phyloP scores from a whole-genome alignment of 768 basidiomycete species.

The Trametes cinnabarina region DNA sequence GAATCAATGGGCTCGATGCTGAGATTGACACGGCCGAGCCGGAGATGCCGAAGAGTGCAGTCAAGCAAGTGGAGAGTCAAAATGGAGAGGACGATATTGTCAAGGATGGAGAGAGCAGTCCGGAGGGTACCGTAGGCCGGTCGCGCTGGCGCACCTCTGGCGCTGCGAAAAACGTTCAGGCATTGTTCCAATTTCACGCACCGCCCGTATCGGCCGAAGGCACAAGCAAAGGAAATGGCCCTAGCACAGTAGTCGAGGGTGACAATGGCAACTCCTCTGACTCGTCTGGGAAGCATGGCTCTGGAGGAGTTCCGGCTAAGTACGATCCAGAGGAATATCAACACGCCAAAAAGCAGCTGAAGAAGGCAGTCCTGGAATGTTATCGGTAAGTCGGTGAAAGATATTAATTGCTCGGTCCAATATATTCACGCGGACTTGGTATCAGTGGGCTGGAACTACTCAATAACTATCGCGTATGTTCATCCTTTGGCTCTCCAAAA shows the following conservation, averaged over 20 bases:
- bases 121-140: neutral
- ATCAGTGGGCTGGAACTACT: slow-evolving; percentile 74
- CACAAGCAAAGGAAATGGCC: neutral
- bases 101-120: slow-evolving; percentile 2
- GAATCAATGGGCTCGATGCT: neutral
- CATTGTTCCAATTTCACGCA: slow-evolving; percentile 7
- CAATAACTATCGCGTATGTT: slow-evolving; percentile 81
- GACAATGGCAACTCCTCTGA: neutral
- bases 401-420: neutral
- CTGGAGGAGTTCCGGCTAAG: neutral
- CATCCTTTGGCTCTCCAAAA: neutral
- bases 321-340: slow-evolving; percentile 76
- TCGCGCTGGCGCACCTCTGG: slow-evolving; percentile 3
- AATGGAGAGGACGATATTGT: neutral
- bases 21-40: neutral
- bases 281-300: neutral
- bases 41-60: neutral
- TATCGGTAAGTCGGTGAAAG: slow-evolving; percentile 55
- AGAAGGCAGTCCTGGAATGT: slow-evolving; percentile 79
- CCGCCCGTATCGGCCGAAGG: neutral
- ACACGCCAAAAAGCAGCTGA: slow-evolving; percentile 80
- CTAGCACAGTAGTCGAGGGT: slow-evolving; percentile 4
- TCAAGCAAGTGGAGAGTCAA: neutral
- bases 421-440: neutral
- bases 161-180: slow-evolving; percentile 8